phyloP scores from a whole-genome alignment of 495 filamentous ascomycete species.

The Astrothelium macrocarpum region DNA sequence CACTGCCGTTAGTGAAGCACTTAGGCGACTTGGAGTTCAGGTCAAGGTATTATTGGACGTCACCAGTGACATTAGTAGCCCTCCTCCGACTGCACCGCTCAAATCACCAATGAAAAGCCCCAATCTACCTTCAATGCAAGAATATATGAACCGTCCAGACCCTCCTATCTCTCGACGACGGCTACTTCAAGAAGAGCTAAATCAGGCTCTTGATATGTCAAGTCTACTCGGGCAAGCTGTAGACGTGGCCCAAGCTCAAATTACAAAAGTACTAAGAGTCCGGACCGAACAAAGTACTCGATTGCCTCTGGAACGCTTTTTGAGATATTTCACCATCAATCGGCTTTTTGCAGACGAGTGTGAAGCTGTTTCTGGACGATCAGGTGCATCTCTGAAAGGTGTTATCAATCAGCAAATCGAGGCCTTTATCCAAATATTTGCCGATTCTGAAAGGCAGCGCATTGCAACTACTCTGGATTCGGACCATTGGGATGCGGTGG shows the following conservation, averaged over 20 bases:
- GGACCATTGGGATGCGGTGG: constrained; percentile 82
- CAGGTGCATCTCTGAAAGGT: constrained; percentile 73
- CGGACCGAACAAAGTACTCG: constrained; percentile 74
- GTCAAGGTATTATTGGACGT: constrained; percentile 94
- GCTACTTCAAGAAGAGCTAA: constrained; percentile 62
- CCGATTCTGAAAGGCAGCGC: constrained; percentile 65
- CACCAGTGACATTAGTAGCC: constrained; percentile 59
- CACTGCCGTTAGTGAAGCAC: constrained; percentile 72
- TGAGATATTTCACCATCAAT: constrained; percentile 89
- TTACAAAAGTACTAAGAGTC: constrained; percentile 83
- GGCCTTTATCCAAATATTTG: constrained; percentile 71
- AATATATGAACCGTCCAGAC: constrained; percentile 1
- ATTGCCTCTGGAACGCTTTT: constrained; percentile 64
- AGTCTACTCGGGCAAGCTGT: constrained; percentile 91
- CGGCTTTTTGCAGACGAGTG: constrained; percentile 94
- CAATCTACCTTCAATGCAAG: constrained; percentile 12
- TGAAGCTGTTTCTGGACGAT: constrained; percentile 85
- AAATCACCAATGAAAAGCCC: constrained; percentile 20
- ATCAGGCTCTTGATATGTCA: constrained; percentile 79
- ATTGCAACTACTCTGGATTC: constrained; percentile 79
- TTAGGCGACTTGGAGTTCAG: constrained; percentile 77
- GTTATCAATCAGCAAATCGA: constrained; percentile 86
- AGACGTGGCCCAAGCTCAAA: constrained; percentile 84
- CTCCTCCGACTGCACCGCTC: constrained; percentile 22
- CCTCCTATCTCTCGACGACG: background rate